Evolutionary conservation across 106 monocot genomes (phyloP).

Genomic region (Allium fistulosum): DNA sequence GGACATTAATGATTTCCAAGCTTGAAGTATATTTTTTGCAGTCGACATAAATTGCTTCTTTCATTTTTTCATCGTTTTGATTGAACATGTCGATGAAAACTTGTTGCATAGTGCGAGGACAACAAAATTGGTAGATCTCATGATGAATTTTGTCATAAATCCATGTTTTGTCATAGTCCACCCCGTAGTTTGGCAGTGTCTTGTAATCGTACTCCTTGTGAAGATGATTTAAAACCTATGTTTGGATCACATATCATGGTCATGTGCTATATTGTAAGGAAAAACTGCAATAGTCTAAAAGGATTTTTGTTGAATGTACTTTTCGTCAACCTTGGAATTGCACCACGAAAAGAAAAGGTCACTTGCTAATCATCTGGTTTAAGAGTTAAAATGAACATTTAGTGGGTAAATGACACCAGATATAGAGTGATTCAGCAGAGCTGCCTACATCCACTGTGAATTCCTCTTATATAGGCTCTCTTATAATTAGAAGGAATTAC

Average conservation of each 20-base stretch:
- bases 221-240: constrained; percentile 95
- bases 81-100: constrained; percentile 99
- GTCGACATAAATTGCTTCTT: constrained; percentile 89
- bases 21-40: constrained; percentile 94
- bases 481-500: too few relatives aligned
- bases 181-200: constrained; percentile 83
- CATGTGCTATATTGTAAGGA: not conserved
- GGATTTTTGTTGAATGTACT: too few relatives aligned
- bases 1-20: constrained; percentile 85
- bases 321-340: too few relatives aligned
- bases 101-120: constrained; percentile 78
- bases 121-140: constrained; percentile 98
- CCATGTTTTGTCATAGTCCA: constrained; percentile 97
- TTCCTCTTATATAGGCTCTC: too few relatives aligned
- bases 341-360: too few relatives aligned
- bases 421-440: too few relatives aligned
- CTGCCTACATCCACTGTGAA: too few relatives aligned
- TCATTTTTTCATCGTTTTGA: constrained; percentile 99
- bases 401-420: too few relatives aligned
- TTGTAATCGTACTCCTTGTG: constrained; percentile 74
- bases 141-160: constrained; percentile 99
- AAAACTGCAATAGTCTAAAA: not conserved
- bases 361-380: too few relatives aligned
- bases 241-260: not conserved
- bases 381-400: too few relatives aligned